Percentiles rank a stretch among this genome's conserved stretches.
These are phyloP conservation scores for Dictyostelium gargantuum DNA, from an alignment of 208 protist species.

Conservation along the genomic window DNA sequence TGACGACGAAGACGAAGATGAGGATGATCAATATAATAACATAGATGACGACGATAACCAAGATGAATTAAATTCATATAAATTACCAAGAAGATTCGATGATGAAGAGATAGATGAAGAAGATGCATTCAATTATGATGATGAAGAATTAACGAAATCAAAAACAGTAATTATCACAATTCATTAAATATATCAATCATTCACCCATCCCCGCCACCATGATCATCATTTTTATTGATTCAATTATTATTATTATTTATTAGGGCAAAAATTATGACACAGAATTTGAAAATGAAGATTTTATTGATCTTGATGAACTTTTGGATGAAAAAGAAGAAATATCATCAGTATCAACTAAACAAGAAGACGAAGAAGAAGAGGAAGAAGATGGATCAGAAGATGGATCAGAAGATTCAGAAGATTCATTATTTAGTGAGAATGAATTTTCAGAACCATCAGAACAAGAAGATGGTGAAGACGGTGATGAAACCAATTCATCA, in stretches of 20 bases:
- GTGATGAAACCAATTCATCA: background rate
- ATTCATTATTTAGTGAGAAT: background rate
- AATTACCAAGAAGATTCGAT: slow-evolving; percentile 3
- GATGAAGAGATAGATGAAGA: slow-evolving; percentile 59
- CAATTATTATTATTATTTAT: background rate
- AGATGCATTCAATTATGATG: background rate
- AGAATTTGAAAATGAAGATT: slow-evolving; percentile 42
- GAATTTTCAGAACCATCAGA: background rate
- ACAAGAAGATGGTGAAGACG: background rate
- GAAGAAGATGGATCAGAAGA: background rate
- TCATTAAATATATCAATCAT: background rate
- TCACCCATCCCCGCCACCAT: too few species aligned
- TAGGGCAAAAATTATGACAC: background rate
- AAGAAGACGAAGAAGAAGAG: background rate
- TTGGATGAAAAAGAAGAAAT: slow-evolving; percentile 9
- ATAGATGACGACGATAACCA: slow-evolving; percentile 1
- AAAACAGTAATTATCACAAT: background rate
- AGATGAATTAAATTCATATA: background rate
- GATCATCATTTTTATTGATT: too few species aligned
- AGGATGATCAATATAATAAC: background rate
- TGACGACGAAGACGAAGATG: background rate
- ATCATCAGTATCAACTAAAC: background rate
- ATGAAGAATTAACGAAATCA: slow-evolving; percentile 30
- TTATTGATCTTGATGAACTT: slow-evolving; percentile 24
- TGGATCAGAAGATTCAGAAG: background rate